Evolutionary conservation across 2,329 filamentous ascomycete species (phyloP).

Genomic region (Trichoderma sp.): DNA sequence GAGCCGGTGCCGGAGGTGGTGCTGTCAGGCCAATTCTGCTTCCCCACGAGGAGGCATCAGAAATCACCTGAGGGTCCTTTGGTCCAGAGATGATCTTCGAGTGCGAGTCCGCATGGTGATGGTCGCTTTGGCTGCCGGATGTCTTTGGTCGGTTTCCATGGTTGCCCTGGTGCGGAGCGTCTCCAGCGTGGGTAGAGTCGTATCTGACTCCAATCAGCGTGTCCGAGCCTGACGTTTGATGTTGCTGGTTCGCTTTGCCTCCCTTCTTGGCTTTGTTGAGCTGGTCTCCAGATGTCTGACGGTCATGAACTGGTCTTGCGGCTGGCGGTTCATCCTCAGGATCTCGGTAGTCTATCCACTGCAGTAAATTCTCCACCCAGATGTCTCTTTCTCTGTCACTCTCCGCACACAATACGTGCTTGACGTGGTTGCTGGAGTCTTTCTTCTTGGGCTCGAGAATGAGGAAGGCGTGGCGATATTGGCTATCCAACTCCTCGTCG

Average conservation of each 20-base stretch:
- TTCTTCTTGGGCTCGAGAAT: constrained; percentile 96
- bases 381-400: constrained; percentile 89
- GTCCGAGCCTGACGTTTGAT: constrained; percentile 46
- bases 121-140: constrained; percentile 36
- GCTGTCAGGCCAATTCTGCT: constrained; percentile 63
- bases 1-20: constrained; percentile 47
- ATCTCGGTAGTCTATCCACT: constrained; percentile 80
- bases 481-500: constrained; percentile 81
- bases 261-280: constrained; percentile 38
- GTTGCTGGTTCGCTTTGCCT: constrained; percentile 28
- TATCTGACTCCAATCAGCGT: constrained; percentile 60
- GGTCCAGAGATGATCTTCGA: constrained; percentile 74
- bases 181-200: constrained; percentile 55
- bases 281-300: constrained; percentile 39
- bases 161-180: constrained; percentile 46
- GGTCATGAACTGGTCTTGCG: constrained; percentile 41
- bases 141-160: constrained; percentile 41
- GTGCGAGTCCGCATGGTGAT: constrained; percentile 40
- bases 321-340: constrained; percentile 49
- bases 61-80: constrained; percentile 80
- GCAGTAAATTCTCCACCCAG: constrained; percentile 88
- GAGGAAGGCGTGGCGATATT: constrained; percentile 95
- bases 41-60: constrained; percentile 83
- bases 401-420: constrained; percentile 94
- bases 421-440: constrained; percentile 82